Evolutionary conservation across 1,139 yeast genomes (phyloP).

Genomic region (Lodderomyces parapsilosis): DNA sequence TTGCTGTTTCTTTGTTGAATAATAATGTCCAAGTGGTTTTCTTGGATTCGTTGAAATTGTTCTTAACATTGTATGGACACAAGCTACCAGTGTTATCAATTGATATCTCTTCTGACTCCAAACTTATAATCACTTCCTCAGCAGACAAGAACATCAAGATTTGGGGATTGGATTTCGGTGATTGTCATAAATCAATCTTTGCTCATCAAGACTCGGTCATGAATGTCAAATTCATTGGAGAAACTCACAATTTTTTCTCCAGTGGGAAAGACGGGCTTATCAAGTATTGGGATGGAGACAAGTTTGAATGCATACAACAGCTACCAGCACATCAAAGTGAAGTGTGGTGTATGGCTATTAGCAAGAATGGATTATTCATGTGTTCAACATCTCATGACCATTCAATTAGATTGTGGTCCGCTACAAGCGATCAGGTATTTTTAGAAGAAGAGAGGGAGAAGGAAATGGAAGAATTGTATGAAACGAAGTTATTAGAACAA

Average conservation of each 20-base stretch:
- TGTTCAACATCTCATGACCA: slow-evolving; percentile 94
- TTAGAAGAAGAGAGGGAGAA: slow-evolving; percentile 94
- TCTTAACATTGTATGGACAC: slow-evolving; percentile 89
- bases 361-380: slow-evolving; percentile 68
- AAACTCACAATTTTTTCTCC: slow-evolving; percentile 84
- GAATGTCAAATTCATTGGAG: slow-evolving; percentile 82
- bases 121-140: slow-evolving; percentile 83
- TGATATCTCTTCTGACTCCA: slow-evolving; percentile 86
- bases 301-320: slow-evolving; percentile 90
- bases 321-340: slow-evolving; percentile 87
- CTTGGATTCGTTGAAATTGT: slow-evolving; percentile 82
- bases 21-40: slow-evolving; percentile 93
- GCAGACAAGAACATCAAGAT: slow-evolving; percentile 96
- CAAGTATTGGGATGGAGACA: slow-evolving; percentile 98
- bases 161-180: slow-evolving; percentile 99
- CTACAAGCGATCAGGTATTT: slow-evolving; percentile 90
- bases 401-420: slow-evolving; percentile 86
- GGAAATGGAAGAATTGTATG: slow-evolving; percentile 91
- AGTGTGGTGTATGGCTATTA: slow-evolving; percentile 86
- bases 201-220: slow-evolving; percentile 96
- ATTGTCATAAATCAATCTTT: slow-evolving; percentile 92
- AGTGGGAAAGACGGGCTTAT: slow-evolving; percentile 86
- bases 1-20: slow-evolving; percentile 86
- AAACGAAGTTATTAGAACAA: slow-evolving; percentile 67
- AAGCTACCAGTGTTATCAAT: slow-evolving; percentile 89